Percentiles rank a stretch among this genome's conserved stretches.
These are phyloP conservation scores for Amaranthus cruentus DNA, from an alignment of 148 eudicot species.

Conservation along the genomic window DNA sequence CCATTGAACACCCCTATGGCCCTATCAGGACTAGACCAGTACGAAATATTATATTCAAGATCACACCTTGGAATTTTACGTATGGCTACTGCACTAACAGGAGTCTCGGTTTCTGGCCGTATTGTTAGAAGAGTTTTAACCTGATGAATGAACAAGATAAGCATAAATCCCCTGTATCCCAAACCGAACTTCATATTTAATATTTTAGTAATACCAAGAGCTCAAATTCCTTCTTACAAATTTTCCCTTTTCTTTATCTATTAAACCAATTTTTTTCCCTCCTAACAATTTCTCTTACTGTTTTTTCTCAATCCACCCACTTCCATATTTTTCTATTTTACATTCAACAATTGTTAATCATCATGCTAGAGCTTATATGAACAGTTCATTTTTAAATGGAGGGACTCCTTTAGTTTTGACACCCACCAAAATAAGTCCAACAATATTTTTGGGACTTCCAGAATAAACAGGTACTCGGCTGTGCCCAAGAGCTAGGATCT, in stretches of 20 bases:
- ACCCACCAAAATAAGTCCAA: conserved; percentile 91
- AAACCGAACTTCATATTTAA: no score
- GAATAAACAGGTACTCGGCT: conserved; percentile 97
- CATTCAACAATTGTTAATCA: no score
- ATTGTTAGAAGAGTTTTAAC: conserved; percentile 95
- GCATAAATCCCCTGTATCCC: background rate
- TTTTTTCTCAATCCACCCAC: no score
- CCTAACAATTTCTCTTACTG: no score
- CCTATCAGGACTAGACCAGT: background rate
- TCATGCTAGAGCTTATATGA: no score
- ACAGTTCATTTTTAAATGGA: no score
- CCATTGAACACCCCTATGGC: no score
- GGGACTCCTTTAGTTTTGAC: background rate
- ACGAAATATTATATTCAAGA: conserved; percentile 3
- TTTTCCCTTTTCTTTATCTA: no score
- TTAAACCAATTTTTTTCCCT: no score
- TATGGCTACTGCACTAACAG: conserved; percentile 92
- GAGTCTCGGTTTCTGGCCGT: conserved; percentile 93
- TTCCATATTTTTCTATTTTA: no score
- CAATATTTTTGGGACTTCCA: conserved; percentile 89
- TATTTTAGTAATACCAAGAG: no score
- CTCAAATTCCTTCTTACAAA: no score
- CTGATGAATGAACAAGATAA: conserved; percentile 30
- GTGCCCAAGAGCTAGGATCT: conserved; percentile 91
- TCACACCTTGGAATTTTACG: conserved; percentile 84